phyloP scores from a whole-genome alignment of 352 stramenopile species.

The Phytophthora litchii region DNA sequence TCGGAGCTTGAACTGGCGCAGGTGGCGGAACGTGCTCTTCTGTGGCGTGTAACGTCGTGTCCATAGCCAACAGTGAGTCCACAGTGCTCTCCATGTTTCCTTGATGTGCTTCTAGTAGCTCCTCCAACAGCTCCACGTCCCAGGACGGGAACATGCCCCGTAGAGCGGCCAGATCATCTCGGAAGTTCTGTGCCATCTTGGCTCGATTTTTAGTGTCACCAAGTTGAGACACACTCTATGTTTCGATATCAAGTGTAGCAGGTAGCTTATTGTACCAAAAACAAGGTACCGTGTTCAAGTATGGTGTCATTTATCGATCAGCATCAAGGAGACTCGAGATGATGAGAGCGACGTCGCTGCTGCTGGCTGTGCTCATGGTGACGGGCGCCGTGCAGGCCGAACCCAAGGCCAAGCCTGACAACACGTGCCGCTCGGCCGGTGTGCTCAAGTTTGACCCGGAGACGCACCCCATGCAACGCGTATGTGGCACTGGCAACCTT shows the following conservation, averaged over 20 bases:
- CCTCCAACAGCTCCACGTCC: conserved; percentile 60
- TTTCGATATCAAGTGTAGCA: conserved; percentile 17
- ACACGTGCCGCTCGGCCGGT: conserved; percentile 63
- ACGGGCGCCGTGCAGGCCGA: conserved; percentile 24
- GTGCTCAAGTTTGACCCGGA: conserved; percentile 72
- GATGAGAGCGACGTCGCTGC: conserved; percentile 28
- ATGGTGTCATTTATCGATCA: conserved; percentile 11
- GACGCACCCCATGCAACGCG: conserved; percentile 68
- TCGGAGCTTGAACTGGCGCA: conserved; percentile 20
- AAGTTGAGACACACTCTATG: background rate
- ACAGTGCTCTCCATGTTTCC: conserved; percentile 78
- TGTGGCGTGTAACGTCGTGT: conserved; percentile 30
- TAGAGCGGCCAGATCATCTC: conserved; percentile 67
- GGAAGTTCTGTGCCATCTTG: conserved; percentile 64
- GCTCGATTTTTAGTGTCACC: conserved; percentile 23
- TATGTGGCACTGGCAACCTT: conserved; percentile 28
- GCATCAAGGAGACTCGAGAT: conserved; percentile 13
- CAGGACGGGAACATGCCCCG: conserved; percentile 79
- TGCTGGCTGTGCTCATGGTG: conserved; percentile 26
- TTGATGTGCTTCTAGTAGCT: conserved; percentile 72
- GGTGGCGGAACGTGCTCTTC: conserved; percentile 8
- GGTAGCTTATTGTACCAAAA: conserved; percentile 1
- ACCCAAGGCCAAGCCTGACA: conserved; percentile 35
- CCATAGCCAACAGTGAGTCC: conserved; percentile 76
- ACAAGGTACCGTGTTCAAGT: background rate